These are phyloP conservation scores for Sarocladium brachiariae DNA, from an alignment of 2,329 filamentous ascomycete genomes.

Conservation along the genomic window DNA sequence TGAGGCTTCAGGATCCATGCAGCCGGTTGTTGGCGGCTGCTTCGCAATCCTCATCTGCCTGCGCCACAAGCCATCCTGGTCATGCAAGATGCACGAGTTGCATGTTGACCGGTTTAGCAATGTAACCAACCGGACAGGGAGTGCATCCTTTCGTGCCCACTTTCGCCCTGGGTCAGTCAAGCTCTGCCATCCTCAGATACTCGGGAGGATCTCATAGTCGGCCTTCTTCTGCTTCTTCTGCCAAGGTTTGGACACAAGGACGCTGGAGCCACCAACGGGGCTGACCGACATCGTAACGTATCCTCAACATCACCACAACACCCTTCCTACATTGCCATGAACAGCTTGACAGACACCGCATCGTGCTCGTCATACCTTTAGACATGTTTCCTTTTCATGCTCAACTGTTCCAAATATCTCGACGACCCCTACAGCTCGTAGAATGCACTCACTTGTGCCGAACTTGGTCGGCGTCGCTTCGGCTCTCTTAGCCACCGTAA, in stretches of 20 bases:
- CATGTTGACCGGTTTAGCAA: slow-evolving; percentile 7
- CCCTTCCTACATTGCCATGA: neutral
- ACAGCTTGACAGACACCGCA: neutral
- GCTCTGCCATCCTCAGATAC: neutral
- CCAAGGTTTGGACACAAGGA: no score
- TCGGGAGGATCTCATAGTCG: no score
- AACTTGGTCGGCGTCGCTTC: neutral
- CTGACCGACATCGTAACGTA: no score
- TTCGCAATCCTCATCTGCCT: neutral
- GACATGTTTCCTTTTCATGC: no score
- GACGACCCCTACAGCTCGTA: no score
- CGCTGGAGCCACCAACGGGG: no score
- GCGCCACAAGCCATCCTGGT: neutral
- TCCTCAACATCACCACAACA: no score
- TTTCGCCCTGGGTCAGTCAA: neutral
- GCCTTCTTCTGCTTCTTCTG: no score
- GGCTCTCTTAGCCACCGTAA: neutral
- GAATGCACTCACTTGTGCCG: neutral
- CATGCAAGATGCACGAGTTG: slow-evolving; percentile 2
- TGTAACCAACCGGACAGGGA: neutral
- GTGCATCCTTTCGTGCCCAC: neutral
- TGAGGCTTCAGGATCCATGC: neutral
- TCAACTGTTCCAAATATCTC: no score
- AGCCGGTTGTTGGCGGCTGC: neutral
- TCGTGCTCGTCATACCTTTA: no score